phyloP scores from a whole-genome alignment of 2,329 filamentous ascomycete genomes.

The Aspergillus ochraceoroseus region DNA sequence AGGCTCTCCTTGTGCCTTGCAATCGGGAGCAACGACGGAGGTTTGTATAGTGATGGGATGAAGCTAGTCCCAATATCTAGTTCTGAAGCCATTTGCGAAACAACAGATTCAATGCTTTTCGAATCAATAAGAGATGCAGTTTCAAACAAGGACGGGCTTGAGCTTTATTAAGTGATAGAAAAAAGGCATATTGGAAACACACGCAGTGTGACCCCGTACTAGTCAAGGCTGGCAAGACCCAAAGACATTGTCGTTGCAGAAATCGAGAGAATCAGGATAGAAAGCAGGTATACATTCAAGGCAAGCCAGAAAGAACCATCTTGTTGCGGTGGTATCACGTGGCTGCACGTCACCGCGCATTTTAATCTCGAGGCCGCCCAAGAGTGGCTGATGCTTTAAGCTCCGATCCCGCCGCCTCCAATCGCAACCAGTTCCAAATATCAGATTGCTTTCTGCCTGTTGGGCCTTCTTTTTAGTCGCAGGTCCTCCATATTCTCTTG shows the following conservation, averaged over 20 bases:
- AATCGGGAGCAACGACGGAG: conserved; percentile 77
- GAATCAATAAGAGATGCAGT: conserved; percentile 3
- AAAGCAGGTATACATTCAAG: no score
- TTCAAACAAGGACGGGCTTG: background rate
- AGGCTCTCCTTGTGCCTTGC: conserved; percentile 73
- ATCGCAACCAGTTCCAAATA: conserved; percentile 13
- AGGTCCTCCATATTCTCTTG: conserved; percentile 9
- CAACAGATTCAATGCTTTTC: background rate
- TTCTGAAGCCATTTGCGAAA: conserved; percentile 40
- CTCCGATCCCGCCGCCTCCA: conserved; percentile 12
- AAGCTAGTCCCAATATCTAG: conserved; percentile 46
- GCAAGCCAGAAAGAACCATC: background rate
- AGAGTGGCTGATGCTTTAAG: conserved; percentile 18
- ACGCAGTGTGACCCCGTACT: conserved; percentile 1
- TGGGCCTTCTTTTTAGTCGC: conserved; percentile 21
- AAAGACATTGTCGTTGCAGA: background rate
- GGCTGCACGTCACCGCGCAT: conserved; percentile 20
- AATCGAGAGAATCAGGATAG: no score
- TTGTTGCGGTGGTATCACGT: conserved; percentile 13
- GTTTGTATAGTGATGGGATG: conserved; percentile 82
- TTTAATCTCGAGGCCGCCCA: conserved; percentile 7
- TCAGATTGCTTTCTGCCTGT: conserved; percentile 24
- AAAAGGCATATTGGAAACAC: conserved; percentile 12
- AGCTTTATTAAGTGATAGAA: conserved; percentile 1
- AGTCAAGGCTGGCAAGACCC: background rate